Evolutionary conservation across 2,329 filamentous ascomycete genomes (phyloP).

Genomic region (Endoconidiophora polonica): DNA sequence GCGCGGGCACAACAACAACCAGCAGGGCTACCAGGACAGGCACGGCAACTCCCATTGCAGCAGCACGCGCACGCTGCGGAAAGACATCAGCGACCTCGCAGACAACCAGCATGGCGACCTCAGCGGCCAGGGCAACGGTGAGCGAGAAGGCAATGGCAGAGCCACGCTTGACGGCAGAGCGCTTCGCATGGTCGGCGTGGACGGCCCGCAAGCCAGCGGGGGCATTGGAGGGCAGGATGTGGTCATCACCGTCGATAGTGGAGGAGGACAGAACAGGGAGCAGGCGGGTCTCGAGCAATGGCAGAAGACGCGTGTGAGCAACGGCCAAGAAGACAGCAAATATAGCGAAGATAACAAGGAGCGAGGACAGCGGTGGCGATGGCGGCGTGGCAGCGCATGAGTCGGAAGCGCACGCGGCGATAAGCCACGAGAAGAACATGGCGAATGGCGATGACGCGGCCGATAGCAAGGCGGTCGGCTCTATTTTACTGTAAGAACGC

Average conservation of each 20-base stretch:
- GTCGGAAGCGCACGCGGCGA: slow-evolving; percentile 39
- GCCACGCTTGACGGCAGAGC: slow-evolving; percentile 32
- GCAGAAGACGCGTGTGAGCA: slow-evolving; percentile 54
- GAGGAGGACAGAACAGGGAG: slow-evolving; percentile 24
- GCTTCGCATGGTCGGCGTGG: slow-evolving; percentile 40
- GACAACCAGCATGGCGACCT: slow-evolving; percentile 64
- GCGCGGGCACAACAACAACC: slow-evolving; percentile 57
- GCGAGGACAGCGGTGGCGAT: slow-evolving; percentile 36
- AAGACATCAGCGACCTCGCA: slow-evolving; percentile 68
- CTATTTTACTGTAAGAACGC: no score
- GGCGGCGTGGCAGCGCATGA: slow-evolving; percentile 32
- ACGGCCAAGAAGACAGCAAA: slow-evolving; percentile 36
- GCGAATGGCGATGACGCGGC: neutral
- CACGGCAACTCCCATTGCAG: slow-evolving; percentile 54
- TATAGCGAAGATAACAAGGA: slow-evolving; percentile 54
- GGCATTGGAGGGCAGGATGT: slow-evolving; percentile 45
- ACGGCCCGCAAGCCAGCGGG: slow-evolving; percentile 40
- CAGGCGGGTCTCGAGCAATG: slow-evolving; percentile 39
- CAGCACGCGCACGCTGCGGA: slow-evolving; percentile 46
- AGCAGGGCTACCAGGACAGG: slow-evolving; percentile 55
- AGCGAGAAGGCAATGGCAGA: slow-evolving; percentile 55
- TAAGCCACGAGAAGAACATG: slow-evolving; percentile 23
- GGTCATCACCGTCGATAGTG: slow-evolving; percentile 43
- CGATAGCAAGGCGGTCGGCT: no score
- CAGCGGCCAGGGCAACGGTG: slow-evolving; percentile 60